Percentiles rank a stretch among this genome's conserved stretches.
Conservation (phyloP, 129 eudicot genomes). For the Pittosporum tobira region DNA sequence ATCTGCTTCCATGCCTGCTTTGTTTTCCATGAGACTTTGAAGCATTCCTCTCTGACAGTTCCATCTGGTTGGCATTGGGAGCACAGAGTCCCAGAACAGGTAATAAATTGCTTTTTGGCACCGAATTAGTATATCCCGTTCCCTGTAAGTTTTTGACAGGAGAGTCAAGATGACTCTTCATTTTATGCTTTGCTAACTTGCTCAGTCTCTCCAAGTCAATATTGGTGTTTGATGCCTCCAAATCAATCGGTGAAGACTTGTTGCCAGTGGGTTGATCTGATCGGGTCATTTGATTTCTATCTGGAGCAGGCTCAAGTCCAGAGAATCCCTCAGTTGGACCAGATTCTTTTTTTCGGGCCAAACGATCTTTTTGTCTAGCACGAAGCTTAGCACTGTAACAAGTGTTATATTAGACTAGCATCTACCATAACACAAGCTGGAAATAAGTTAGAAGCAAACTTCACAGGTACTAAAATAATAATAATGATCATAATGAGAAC, state of each 20-base stretch:
- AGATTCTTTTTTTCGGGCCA: slow-evolving; percentile 45
- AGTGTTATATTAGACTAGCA: not conserved
- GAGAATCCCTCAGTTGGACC: slow-evolving; percentile 22
- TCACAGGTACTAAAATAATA: no score
- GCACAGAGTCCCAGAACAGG: slow-evolving; percentile 89
- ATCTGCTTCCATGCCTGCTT: slow-evolving; percentile 26
- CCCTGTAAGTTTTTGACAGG: slow-evolving; percentile 21
- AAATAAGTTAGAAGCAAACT: not conserved
- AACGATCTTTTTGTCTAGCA: slow-evolving; percentile 69
- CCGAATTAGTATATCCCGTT: slow-evolving; percentile 2
- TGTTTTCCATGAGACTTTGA: slow-evolving; percentile 40
- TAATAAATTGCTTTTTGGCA: slow-evolving; percentile 23
- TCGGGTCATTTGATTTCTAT: slow-evolving; percentile 19
- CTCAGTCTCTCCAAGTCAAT: slow-evolving; percentile 25
- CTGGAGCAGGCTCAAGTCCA: slow-evolving; percentile 15
- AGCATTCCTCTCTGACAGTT: slow-evolving; percentile 31
- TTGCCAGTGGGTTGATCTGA: slow-evolving; percentile 31
- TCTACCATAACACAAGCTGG: not conserved
- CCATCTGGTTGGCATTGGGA: slow-evolving; percentile 69
- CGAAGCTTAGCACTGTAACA: slow-evolving; percentile 70
- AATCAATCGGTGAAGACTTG: slow-evolving; percentile 17
- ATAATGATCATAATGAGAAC: no score
- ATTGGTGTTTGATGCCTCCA: slow-evolving; percentile 26
- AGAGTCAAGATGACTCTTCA: slow-evolving; percentile 13
- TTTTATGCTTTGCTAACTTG: slow-evolving; percentile 39